Base-by-base conservation (phyloP, 805 yeast species). In the Cyberlindnera lachancei region DNA sequence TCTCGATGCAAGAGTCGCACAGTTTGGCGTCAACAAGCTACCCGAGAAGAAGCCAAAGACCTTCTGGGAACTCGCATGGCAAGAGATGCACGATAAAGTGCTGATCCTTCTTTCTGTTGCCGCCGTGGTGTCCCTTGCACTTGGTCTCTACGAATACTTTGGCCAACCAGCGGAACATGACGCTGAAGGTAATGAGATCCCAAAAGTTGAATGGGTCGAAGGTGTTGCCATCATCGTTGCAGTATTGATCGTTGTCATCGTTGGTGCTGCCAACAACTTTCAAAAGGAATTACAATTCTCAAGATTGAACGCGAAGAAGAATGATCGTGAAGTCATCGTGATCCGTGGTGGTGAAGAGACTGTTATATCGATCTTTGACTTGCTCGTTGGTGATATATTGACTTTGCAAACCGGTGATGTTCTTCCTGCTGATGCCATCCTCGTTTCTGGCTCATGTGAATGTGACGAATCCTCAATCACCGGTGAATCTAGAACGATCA, bases 191-290 rank as follows among this genome's bases (percentile, higher is more conserved):
- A 66, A 74, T 15, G 65, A 74, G 15, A 56, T 76, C 34, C 96
- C 96, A 13, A 73, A 77, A 48, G 94, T 92, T 20, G 95, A 90
- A 49, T 92, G 97, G 96, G 95, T 94, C 29, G 99, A 92, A 64
- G 99, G 99, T 46, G 95, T 88, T 23, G 99, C 98, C 25, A 92
- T 92, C 52, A 73, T 92, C 45, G 81, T 81, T 4, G 99, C 99
- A 15, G 83, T 92, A 16, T 49, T 75, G 5, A 90, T 92, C 38
- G 97, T 92, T 21, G 95, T 90, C 5, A 43, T 85, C 3, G 98
- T 94, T 11, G 95, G 96, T 30, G 92, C 96, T 3, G 80, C 74
- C n/a, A 92, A 92, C 56, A 98, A 92, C 59, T 92, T 82, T 64
- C 96, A 92, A 54, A 94, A 94, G 56, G 98, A 92, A 55, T 64